Evolutionary conservation across 2,329 filamentous ascomycete genomes (phyloP), one percentile per base, ranked within the genome.

Genomic region (Stylonectria norvegica): DNA sequence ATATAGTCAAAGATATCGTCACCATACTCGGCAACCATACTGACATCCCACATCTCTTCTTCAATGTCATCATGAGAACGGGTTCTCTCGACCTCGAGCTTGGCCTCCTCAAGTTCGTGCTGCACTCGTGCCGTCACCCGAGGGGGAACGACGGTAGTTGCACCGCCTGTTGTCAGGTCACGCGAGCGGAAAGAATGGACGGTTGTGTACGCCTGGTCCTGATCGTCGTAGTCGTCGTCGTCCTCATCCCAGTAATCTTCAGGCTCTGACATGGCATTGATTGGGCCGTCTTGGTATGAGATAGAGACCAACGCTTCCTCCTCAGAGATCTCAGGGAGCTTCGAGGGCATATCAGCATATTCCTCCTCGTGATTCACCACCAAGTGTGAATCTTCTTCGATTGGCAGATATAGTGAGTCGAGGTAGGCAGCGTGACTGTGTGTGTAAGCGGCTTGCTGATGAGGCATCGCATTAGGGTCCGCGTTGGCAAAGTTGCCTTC

Each of bases 1-100:
- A 97, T 89, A 69, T 97, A 95, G 18, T 79, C 75, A 57, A 97
- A 96, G 54, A 98, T 97, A 57, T 98, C 93, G 12, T 95, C 89
- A 34, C 86, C 85, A 59, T 98, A 98, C 61, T 97, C 91, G 9
- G 90, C 86, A 36, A 97, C 93, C 93, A 98, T 97, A 61, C 87
- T 95, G 22, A 91, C 89, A 60, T 97, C 93, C 81, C 86, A 95
- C 37, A 78, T 73, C 61, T 97, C 91, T 50, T 96, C 91, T 47
- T 95, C 86, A 31, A 89, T 72, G 42, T 95, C 89, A 42, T 93
- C 86, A 4, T 70, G 63, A 1, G 80, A 81, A 18, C 79, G 76
- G 19, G 77, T 81, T 42, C 84, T 78, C 51, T 88, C 79, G 11
- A 95, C 86, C 45, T 83, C 74, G 5, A 73, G 60, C 55, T 77